Evolutionary conservation across 2,329 filamentous ascomycete genomes (phyloP), one percentile per base, ranked within the genome.

Genomic region (Aspergillus amoenus): DNA sequence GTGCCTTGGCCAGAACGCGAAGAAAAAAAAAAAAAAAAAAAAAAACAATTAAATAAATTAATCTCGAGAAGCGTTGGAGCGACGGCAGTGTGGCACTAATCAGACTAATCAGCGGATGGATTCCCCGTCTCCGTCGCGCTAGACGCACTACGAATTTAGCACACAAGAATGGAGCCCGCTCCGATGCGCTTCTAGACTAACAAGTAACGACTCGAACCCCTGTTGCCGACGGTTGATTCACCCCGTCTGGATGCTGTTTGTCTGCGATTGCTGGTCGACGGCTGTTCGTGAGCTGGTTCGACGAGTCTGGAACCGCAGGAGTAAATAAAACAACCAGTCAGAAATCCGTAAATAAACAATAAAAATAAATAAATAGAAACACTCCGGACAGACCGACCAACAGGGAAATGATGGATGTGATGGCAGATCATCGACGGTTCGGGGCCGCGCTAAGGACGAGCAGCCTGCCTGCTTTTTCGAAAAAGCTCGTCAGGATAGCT

Each of bases 381-480:
- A 40, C 30, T 48, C 39, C 15, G 41, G 32, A 45, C 22, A 4
- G 8, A 24, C 43, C 8, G 32, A 39, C 15, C 42, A 53, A 27
- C 17, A 45, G 43, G 44, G 27, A 41, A 52, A 52, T 42, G 49
- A 37, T 41, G 53, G 41, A 49, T 58, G 52, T 56, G 59, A 58
- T 56, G 56, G 59, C 53, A 59, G 59, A 61, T 61, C 59, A 48
- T 61, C 50, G 41, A 52, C 59, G 27, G 45, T 61, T 61, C 53
- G 22, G 56, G 59, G 27, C 44, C 34, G 56, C 37, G 57, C 59
- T 58, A 57, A 45, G 32, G 50, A 40, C 45, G 56, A 59, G 59
- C 53, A 52, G 52, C 44, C 54, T 51, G 27, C 27, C 27, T 30
- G 27, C 27, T 30, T 30, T 30, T 11, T 30, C 27, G 27, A 9